Evolutionary conservation across 257 asterid species (phyloP).

Genomic region (Catharanthus roseus): DNA sequence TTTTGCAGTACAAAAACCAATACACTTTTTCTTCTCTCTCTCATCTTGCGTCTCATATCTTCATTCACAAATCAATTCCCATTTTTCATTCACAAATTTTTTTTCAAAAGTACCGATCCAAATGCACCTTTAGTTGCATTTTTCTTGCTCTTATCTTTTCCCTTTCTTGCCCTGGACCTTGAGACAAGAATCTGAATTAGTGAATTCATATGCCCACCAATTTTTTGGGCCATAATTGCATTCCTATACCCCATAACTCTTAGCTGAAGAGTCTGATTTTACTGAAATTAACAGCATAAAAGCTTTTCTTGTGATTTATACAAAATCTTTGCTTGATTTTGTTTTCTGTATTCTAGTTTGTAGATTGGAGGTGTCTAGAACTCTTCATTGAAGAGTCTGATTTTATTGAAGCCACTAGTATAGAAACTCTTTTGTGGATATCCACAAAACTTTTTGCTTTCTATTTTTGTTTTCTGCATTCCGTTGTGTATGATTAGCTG

Average conservation of each 20-base stretch:
- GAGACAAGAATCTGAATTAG: background rate
- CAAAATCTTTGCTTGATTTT: too few species aligned
- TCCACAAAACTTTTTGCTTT: background rate
- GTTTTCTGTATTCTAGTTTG: too few species aligned
- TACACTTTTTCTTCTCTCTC: too few species aligned
- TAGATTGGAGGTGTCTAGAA: background rate
- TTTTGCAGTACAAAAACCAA: too few species aligned
- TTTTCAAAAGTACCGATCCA: too few species aligned
- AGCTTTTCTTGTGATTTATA: too few species aligned
- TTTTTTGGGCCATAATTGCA: background rate
- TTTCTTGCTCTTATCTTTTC: background rate
- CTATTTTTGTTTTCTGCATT: background rate
- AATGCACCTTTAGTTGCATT: background rate
- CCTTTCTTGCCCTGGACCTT: background rate
- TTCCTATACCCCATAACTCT: too few species aligned
- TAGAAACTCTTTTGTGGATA: background rate
- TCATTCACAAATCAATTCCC: too few species aligned
- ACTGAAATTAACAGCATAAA: too few species aligned
- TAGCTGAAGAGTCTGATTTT: too few species aligned
- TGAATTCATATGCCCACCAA: background rate
- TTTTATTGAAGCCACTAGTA: background rate
- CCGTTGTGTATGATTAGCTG: background rate
- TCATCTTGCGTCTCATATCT: too few species aligned
- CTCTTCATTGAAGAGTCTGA: background rate
- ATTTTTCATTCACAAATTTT: too few species aligned